A percentile compares a stretch with the other conserved stretches of the same genome.
Evolutionary conservation across 768 basidiomycete genomes (phyloP).

Genomic region (Xerocomellus intermedius): DNA sequence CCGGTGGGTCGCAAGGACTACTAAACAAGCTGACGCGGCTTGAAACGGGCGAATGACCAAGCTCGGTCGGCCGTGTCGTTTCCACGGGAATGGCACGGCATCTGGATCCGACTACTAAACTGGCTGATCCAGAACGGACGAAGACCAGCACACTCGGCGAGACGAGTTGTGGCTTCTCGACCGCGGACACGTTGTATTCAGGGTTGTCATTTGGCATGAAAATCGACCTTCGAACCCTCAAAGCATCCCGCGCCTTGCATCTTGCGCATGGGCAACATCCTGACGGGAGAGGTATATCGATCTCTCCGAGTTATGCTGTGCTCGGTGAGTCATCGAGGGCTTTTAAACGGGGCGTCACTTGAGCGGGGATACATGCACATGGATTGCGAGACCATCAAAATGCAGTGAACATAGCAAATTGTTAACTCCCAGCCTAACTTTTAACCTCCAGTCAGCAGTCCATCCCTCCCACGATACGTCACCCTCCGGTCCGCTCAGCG

Average conservation of each 20-base stretch:
- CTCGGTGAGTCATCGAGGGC: not conserved
- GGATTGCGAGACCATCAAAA: conserved; percentile 20
- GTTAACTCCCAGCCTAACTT: conserved; percentile 11
- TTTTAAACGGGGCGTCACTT: conserved; percentile 3
- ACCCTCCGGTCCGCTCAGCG: conserved; percentile 1
- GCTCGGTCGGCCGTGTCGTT: not conserved
- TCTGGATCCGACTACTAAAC: conserved; percentile 21
- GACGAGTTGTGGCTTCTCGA: not conserved
- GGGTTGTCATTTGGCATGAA: conserved; percentile 2
- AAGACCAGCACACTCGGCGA: not conserved
- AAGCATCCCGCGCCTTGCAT: conserved; percentile 10
- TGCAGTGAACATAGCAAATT: conserved; percentile 26
- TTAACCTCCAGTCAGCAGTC: not conserved
- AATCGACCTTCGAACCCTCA: not conserved
- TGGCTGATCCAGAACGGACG: conserved; percentile 1
- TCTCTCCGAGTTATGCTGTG: not conserved
- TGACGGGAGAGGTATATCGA: not conserved
- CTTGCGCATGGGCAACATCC: conserved; percentile 1
- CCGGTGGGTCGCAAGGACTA: conserved; percentile 11
- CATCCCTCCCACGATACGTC: not conserved
- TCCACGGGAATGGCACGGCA: not conserved
- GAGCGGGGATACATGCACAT: conserved; percentile 34
- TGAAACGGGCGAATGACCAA: not conserved
- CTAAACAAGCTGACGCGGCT: conserved; percentile 19
- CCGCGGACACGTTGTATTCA: conserved; percentile 9